A percentile compares a stretch with the other conserved stretches of the same genome.
Evolutionary conservation across 345 rosid genomes (phyloP).

Genomic region (Salix dunnii): DNA sequence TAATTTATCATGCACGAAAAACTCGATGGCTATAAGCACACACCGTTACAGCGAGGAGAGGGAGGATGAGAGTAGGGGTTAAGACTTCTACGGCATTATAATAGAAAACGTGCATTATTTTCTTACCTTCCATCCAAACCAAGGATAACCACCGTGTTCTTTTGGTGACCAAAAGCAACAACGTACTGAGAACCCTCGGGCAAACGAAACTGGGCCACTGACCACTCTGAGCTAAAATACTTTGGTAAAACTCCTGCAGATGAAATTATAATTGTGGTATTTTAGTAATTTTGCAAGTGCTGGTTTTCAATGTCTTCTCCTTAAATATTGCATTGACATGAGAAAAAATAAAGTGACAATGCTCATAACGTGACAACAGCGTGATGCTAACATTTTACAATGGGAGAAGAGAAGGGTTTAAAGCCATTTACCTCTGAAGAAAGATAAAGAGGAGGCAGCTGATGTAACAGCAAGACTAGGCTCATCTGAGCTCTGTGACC

Average conservation of each 20-base stretch:
- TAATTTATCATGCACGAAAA: no score
- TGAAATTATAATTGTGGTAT: not conserved
- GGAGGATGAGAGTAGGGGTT: not conserved
- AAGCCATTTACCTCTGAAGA: constrained; percentile 60
- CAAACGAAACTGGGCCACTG: constrained; percentile 87
- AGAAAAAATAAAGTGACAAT: not conserved
- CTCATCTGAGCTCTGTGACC: constrained; percentile 35
- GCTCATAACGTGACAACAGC: not conserved
- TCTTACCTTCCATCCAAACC: constrained; percentile 95
- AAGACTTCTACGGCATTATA: not conserved
- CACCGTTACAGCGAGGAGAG: not conserved
- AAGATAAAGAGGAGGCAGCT: constrained; percentile 61
- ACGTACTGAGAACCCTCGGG: constrained; percentile 77
- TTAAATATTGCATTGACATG: no score
- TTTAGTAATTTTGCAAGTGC: no score
- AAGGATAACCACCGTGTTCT: constrained; percentile 80
- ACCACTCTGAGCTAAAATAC: constrained; percentile 98
- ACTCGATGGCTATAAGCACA: not conserved
- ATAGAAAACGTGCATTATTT: not conserved
- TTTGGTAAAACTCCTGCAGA: constrained; percentile 82
- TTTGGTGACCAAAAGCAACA: constrained; percentile 90
- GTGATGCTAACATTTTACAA: not conserved
- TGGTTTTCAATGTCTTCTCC: no score
- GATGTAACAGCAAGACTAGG: constrained; percentile 25
- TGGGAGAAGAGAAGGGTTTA: not conserved